Conservation (phyloP, 2,329 filamentous ascomycete species). For the Tolypocladium guangdongense region DNA sequence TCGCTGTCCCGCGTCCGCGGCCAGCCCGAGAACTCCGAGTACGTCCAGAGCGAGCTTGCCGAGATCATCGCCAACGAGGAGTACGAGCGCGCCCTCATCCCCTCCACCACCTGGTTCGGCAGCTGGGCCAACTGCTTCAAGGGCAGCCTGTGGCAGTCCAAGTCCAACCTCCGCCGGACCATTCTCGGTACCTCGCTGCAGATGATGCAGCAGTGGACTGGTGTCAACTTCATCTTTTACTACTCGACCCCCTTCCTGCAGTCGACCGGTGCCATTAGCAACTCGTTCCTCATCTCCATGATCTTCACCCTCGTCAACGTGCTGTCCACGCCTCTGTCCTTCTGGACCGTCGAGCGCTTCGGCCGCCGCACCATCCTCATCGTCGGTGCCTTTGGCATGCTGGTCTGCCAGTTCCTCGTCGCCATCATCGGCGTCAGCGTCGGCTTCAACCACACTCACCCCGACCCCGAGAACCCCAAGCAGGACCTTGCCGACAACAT, state of each 20-base stretch:
- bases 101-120: slow-evolving; percentile 51
- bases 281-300: slow-evolving; percentile 75
- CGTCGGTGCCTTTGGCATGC: slow-evolving; percentile 69
- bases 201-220: slow-evolving; percentile 77
- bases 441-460: slow-evolving; percentile 39
- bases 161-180: slow-evolving; percentile 59
- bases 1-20: slow-evolving; percentile 61
- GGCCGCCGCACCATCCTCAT: slow-evolving; percentile 75
- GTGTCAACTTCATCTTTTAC: slow-evolving; percentile 91
- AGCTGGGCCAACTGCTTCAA: slow-evolving; percentile 61
- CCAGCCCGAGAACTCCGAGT: slow-evolving; percentile 60
- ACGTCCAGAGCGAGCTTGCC: slow-evolving; percentile 66
- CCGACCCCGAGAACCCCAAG: slow-evolving; percentile 29
- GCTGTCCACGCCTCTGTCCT: slow-evolving; percentile 72
- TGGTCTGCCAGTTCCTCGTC: slow-evolving; percentile 78
- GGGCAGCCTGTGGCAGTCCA: slow-evolving; percentile 49
- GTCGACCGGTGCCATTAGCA: slow-evolving; percentile 61
- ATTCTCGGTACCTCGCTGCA: slow-evolving; percentile 63
- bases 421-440: slow-evolving; percentile 61
- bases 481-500: slow-evolving; percentile 38
- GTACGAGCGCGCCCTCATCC: slow-evolving; percentile 64
- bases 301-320: slow-evolving; percentile 87
- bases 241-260: slow-evolving; percentile 79
- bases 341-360: slow-evolving; percentile 73
- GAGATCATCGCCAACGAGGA: slow-evolving; percentile 86